Conservation (phyloP, 2,329 filamentous ascomycete genomes). For the Neodidymelliopsis sp. region DNA sequence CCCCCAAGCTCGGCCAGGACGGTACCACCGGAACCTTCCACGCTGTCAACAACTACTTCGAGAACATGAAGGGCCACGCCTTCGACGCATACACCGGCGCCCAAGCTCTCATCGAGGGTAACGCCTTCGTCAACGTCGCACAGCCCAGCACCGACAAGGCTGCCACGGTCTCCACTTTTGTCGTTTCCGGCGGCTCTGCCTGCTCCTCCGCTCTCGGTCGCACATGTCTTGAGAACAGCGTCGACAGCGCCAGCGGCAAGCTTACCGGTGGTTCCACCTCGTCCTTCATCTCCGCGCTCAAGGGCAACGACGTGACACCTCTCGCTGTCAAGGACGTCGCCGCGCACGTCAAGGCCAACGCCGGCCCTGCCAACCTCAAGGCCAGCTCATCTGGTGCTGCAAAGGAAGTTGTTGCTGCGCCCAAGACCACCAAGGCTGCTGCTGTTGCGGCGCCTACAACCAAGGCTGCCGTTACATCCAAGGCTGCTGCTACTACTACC, state of each 20-base stretch:
- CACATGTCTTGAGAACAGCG: slow-evolving; percentile 27
- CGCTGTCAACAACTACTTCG: slow-evolving; percentile 45
- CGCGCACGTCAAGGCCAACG: slow-evolving; percentile 27
- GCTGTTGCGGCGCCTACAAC: slow-evolving; percentile 18
- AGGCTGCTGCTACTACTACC: slow-evolving; percentile 13
- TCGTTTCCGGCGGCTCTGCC: slow-evolving; percentile 37
- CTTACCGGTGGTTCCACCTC: slow-evolving; percentile 19
- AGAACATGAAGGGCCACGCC: slow-evolving; percentile 51
- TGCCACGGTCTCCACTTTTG: slow-evolving; percentile 35
- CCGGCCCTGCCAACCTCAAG: slow-evolving; percentile 25
- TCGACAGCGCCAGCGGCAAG: slow-evolving; percentile 29
- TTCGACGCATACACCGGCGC: slow-evolving; percentile 50
- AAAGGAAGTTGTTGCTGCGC: not conserved
- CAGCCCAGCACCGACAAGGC: slow-evolving; percentile 48
- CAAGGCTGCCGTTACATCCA: not conserved
- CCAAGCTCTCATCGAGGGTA: slow-evolving; percentile 52
- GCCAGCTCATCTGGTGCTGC: slow-evolving; percentile 3
- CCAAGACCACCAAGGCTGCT: slow-evolving; percentile 16
- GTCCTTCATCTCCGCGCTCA: slow-evolving; percentile 24
- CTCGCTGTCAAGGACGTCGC: slow-evolving; percentile 28
- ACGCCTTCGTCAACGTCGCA: slow-evolving; percentile 54
- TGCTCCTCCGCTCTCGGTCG: slow-evolving; percentile 29
- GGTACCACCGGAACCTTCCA: slow-evolving; percentile 31
- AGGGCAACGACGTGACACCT: slow-evolving; percentile 21
- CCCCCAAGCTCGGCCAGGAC: slow-evolving; percentile 53